These are phyloP conservation scores for Cenchrus purpureus DNA, from an alignment of 176 grass and related monocot genomes.

Conservation along the genomic window DNA sequence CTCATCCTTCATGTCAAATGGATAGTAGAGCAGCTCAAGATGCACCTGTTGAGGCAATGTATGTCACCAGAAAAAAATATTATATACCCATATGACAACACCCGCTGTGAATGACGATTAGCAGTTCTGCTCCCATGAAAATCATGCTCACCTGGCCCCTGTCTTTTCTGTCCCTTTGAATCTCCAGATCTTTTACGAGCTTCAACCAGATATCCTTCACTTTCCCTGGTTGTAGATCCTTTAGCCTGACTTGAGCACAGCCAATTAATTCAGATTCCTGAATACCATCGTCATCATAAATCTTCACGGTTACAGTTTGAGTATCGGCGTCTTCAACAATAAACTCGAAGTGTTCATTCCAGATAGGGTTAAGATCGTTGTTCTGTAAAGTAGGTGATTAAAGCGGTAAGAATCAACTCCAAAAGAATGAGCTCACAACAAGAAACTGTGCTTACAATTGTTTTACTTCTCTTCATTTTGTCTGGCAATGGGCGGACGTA, in stretches of 20 bases:
- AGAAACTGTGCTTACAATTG: slow-evolving; percentile 68
- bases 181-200: slow-evolving; percentile 94
- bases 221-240: slow-evolving; percentile 84
- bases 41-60: slow-evolving; percentile 67
- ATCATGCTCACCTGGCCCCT: slow-evolving; percentile 72
- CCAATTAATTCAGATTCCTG: slow-evolving; percentile 93
- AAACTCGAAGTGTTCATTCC: slow-evolving; percentile 98
- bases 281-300: slow-evolving; percentile 91
- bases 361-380: slow-evolving; percentile 93
- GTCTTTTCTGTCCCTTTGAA: slow-evolving; percentile 93
- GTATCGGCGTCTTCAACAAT: slow-evolving; percentile 81
- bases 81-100: slow-evolving; percentile 18
- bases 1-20: slow-evolving; percentile 71
- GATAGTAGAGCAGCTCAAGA: slow-evolving; percentile 87
- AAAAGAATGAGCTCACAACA: slow-evolving; percentile 13
- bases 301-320: slow-evolving; percentile 83
- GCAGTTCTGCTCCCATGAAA: neutral
- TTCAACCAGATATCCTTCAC: slow-evolving; percentile 98
- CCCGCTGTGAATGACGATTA: neutral
- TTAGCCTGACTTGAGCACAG: slow-evolving; percentile 80
- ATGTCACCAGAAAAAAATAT: slow-evolving; percentile 3
- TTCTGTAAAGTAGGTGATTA: slow-evolving; percentile 50
- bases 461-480: slow-evolving; percentile 96
- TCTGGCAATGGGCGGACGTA: slow-evolving; percentile 84
- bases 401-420: slow-evolving; percentile 12